Base-by-base conservation (phyloP, 495 filamentous ascomycete species). In the Penicillium parvum region DNA sequence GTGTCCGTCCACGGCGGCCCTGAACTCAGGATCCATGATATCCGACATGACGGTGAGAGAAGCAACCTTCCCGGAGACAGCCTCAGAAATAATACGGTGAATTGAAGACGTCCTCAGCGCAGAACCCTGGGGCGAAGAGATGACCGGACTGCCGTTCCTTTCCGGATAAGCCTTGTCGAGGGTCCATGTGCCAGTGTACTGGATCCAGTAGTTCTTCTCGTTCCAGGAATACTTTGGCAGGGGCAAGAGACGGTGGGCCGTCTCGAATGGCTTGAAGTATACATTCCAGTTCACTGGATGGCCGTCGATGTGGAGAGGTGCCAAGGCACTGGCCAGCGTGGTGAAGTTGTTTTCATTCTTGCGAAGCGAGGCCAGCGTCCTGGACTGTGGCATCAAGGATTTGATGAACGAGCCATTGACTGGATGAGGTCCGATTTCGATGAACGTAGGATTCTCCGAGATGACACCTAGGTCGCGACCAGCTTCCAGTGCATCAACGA, bases 211-310 rank as follows among this genome's bases (percentile, higher is more conserved):
- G 21, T 60, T 66, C 32, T 62, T 63, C 3, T 53, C 19, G 26
- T 67, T 58, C 60, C 60, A 74, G 0, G 65, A 62, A 46, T 92
- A 92, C 4, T 73, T 57, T 4, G 85, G 85, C 1, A 90, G 73
- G n/a, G 77, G 57, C 0, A 90, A 52, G 7, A 86, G 64, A 5
- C 67, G 59, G 3, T 75, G 71, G 8, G 65, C 71, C 3, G 59
- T 44, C 16, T 61, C 52, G 52, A 82, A 85, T 45, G 79, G 76
- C 5, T 69, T 60, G 62, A 82, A 79, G 49, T 76, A 85, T 52
- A 85, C 84, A 42, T 74, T 75, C 81, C 84, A 91, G 52, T 77
- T 57, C 32, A 88, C 52, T 10, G 74, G 67, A 8, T 82, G 47
- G 9, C 86, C 83, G 5, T 61, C 66, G 2, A 53, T 28, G 26